Evolutionary conservation across 257 asterid species (phyloP).

Genomic region (Thymus mandschuricus): DNA sequence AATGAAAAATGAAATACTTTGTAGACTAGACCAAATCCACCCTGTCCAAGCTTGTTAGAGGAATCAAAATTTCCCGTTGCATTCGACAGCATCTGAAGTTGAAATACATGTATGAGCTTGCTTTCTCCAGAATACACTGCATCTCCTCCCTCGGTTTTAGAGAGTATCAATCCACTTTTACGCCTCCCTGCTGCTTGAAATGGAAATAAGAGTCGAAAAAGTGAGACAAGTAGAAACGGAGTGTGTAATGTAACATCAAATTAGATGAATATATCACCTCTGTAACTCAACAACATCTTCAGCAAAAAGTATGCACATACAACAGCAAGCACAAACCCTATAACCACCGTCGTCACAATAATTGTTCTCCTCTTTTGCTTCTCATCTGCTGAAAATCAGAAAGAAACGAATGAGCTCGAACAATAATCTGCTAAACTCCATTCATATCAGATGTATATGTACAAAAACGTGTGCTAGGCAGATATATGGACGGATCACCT

Average conservation of each 20-base stretch:
- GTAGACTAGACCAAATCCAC: constrained; percentile 42
- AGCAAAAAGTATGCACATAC: constrained; percentile 11
- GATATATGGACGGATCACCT: not conserved
- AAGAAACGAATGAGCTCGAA: not conserved
- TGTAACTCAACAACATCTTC: not conserved
- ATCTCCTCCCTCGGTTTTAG: not conserved
- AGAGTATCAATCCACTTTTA: not conserved
- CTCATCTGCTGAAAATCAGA: constrained; percentile 10
- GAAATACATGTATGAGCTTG: constrained; percentile 5
- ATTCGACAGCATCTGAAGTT: constrained; percentile 27
- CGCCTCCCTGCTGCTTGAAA: constrained; percentile 15
- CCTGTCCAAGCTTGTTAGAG: constrained; percentile 34
- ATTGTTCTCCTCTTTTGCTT: constrained; percentile 16
- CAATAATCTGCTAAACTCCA: not conserved
- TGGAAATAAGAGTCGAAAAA: not conserved
- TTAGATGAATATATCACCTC: constrained; percentile 21
- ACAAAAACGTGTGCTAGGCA: not conserved
- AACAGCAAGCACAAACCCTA: constrained; percentile 6
- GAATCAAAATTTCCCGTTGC: constrained; percentile 31
- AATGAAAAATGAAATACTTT: constrained; percentile 21
- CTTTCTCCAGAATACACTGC: not conserved
- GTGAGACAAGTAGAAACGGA: too few species aligned
- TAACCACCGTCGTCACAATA: not conserved
- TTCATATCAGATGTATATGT: not conserved
- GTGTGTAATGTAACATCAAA: not conserved